phyloP scores from a whole-genome alignment of 768 basidiomycete genomes.

The Suillus tomentosus region DNA sequence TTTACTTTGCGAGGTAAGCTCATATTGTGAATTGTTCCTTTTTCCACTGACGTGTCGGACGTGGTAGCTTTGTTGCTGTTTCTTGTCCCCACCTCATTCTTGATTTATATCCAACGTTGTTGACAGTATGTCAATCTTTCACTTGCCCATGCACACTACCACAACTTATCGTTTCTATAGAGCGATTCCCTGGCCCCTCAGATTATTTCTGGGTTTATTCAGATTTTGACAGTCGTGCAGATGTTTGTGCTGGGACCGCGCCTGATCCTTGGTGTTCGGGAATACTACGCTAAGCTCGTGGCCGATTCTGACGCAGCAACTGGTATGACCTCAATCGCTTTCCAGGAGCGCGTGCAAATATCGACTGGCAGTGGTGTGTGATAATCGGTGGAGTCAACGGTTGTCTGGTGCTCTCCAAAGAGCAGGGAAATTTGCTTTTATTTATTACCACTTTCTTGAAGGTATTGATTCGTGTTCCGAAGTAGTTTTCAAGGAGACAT shows the following conservation, averaged over 20 bases:
- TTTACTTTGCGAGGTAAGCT: too few relatives aligned
- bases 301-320: background rate
- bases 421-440: too few relatives aligned
- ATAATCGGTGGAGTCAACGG: too few relatives aligned
- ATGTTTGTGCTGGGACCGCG: background rate
- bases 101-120: fast-evolving
- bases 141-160: background rate
- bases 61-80: too few relatives aligned
- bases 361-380: background rate
- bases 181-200: fast-evolving
- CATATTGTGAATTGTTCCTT: too few relatives aligned
- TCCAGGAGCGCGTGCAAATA: background rate
- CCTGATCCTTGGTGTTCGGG: background rate
- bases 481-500: too few relatives aligned
- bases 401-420: background rate
- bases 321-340: background rate
- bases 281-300: background rate
- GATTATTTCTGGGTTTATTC: fast-evolving
- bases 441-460: too few relatives aligned
- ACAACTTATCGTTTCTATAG: background rate
- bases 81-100: fast-evolving
- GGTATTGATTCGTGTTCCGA: too few relatives aligned
- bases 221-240: background rate
- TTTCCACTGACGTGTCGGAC: too few relatives aligned
- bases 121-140: background rate